A percentile compares a stretch with the other conserved stretches of the same genome.
Conservation (phyloP, 768 basidiomycete species). For the Lentinula boryana region DNA sequence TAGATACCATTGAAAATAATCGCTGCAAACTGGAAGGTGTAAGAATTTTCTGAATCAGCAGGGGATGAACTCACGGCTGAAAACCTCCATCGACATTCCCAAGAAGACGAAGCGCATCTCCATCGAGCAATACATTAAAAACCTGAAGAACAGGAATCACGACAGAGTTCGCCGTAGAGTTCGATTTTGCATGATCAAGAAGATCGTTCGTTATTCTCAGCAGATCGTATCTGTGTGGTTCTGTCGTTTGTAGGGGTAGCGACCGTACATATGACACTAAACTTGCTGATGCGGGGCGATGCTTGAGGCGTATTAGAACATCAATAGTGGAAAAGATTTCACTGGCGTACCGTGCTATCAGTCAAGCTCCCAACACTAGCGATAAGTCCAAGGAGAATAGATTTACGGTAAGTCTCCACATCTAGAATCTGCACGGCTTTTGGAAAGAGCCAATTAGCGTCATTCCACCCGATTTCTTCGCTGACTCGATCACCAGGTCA, state of each 20-base stretch:
- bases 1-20: conserved; percentile 51
- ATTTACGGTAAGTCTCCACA: conserved; percentile 53
- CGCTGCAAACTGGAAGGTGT: conserved; percentile 37
- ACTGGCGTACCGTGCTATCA: conserved; percentile 66
- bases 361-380: conserved; percentile 81
- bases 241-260: conserved; percentile 36
- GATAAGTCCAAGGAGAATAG: conserved; percentile 65
- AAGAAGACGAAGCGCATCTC: conserved; percentile 50
- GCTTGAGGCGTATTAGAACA: conserved; percentile 34
- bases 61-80: conserved; percentile 38
- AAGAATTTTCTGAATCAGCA: conserved; percentile 3
- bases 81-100: conserved; percentile 39
- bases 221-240: conserved; percentile 36
- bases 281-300: conserved; percentile 59
- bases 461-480: conserved; percentile 53
- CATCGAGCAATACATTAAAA: conserved; percentile 67
- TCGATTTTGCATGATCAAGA: conserved; percentile 42
- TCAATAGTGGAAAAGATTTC: conserved; percentile 9
- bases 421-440: conserved; percentile 61
- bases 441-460: conserved; percentile 72
- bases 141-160: conserved; percentile 82
- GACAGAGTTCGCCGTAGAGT: conserved; percentile 58
- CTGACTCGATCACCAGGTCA: background rate
- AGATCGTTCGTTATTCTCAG: conserved; percentile 54
- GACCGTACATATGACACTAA: conserved; percentile 51